A percentile compares a stretch with the other conserved stretches of the same genome.
phyloP scores from a whole-genome alignment of 169 alveolate genomes.

The Perkinsus olseni region DNA sequence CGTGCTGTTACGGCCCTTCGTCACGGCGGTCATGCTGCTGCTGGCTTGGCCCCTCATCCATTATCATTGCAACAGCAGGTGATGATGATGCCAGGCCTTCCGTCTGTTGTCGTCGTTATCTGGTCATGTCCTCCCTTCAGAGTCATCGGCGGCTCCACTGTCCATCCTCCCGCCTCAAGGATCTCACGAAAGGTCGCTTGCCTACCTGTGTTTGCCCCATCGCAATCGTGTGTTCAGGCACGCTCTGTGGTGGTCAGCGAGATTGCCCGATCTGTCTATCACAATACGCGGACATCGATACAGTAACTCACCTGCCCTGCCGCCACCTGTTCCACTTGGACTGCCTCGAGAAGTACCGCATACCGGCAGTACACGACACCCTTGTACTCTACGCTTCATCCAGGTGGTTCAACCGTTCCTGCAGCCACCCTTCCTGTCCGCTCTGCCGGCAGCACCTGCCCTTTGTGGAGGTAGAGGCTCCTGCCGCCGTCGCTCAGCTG shows the following conservation, averaged over 20 bases:
- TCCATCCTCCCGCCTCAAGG: background rate
- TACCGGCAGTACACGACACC: too few species aligned
- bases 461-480: background rate
- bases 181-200: background rate
- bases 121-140: background rate
- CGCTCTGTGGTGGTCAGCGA: background rate
- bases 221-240: background rate
- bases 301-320: background rate
- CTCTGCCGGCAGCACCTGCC: background rate
- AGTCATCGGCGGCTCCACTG: background rate
- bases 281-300: background rate
- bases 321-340: background rate
- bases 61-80: background rate
- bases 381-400: too few species aligned
- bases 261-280: background rate
- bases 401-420: background rate
- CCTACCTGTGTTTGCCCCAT: background rate
- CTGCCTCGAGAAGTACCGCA: background rate
- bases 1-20: background rate
- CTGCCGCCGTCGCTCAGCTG: too few species aligned
- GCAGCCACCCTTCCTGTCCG: background rate
- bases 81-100: background rate
- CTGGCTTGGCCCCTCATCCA: background rate
- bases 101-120: too few species aligned
- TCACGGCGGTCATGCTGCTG: background rate